Evolutionary conservation across 768 basidiomycete species (phyloP).

Genomic region (Sarcodon sp.): DNA sequence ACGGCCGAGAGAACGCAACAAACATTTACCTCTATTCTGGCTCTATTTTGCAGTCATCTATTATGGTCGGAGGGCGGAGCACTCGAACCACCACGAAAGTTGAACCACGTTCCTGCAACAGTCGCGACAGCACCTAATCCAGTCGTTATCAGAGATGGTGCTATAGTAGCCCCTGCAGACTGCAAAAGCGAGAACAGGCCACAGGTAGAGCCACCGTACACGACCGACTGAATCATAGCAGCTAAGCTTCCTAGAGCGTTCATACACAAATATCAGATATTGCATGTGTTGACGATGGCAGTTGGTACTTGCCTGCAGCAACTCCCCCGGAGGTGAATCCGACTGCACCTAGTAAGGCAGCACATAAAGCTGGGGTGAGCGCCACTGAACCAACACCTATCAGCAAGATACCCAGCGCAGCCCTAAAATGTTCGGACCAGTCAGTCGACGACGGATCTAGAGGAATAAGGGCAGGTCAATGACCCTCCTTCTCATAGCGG

Average conservation of each 20-base stretch:
- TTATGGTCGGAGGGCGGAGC: too few relatives aligned
- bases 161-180: constrained; percentile 1
- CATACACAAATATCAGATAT: background rate
- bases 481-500: too few relatives aligned
- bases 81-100: too few relatives aligned
- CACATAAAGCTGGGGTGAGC: background rate
- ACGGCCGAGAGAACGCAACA: too few relatives aligned
- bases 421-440: too few relatives aligned
- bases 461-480: too few relatives aligned
- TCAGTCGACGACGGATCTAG: too few relatives aligned
- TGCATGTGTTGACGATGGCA: background rate
- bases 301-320: background rate
- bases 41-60: too few relatives aligned
- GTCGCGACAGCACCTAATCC: background rate
- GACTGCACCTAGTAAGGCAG: background rate
- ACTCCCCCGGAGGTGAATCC: constrained; percentile 1
- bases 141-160: background rate
- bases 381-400: background rate
- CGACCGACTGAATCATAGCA: background rate
- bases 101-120: background rate
- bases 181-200: constrained; percentile 1
- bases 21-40: too few relatives aligned
- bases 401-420: too few relatives aligned
- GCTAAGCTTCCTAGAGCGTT: constrained; percentile 2
- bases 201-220: constrained; percentile 1